These are phyloP conservation scores for Mentha longifolia DNA, from an alignment of 257 asterid genomes.

Conservation along the genomic window DNA sequence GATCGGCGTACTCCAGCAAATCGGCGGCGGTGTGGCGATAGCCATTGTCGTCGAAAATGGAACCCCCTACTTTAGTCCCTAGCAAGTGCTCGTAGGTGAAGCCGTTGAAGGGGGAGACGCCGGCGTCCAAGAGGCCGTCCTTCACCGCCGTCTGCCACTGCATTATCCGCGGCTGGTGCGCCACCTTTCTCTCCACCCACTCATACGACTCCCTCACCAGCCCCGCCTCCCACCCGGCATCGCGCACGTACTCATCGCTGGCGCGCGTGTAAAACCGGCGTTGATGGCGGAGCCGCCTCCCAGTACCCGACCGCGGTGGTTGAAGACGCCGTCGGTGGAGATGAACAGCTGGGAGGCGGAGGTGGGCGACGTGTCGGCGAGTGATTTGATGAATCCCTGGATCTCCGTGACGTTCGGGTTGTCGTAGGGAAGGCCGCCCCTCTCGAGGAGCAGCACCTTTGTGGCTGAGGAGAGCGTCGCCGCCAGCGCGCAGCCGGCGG, in stretches of 20 bases:
- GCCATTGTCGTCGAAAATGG: constrained; percentile 66
- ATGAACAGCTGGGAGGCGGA: constrained; percentile 75
- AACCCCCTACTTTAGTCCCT: constrained; percentile 85
- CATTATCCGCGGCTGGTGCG: constrained; percentile 48
- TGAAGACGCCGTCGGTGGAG: constrained; percentile 88
- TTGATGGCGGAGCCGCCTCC: constrained; percentile 88
- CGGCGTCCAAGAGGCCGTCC: constrained; percentile 65
- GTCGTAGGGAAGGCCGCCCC: constrained; percentile 80
- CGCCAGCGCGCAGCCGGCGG: constrained; percentile 82
- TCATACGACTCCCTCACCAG: constrained; percentile 61
- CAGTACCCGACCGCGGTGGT: constrained; percentile 74
- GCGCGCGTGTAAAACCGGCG: constrained; percentile 83
- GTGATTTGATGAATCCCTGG: constrained; percentile 41
- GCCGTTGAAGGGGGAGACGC: constrained; percentile 57
- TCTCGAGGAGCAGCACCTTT: constrained; percentile 62
- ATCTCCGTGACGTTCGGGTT: constrained; percentile 63
- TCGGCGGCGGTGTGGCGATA: constrained; percentile 82
- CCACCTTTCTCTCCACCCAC: constrained; percentile 87
- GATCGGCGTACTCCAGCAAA: constrained; percentile 71
- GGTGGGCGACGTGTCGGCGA: constrained; percentile 57
- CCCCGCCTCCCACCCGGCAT: constrained; percentile 63
- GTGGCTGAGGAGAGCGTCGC: constrained; percentile 73
- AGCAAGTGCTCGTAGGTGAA: constrained; percentile 56
- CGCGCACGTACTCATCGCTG: constrained; percentile 38
- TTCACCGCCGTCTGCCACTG: constrained; percentile 83